Evolutionary conservation across 2,329 filamentous ascomycete genomes (phyloP), one percentile per base, ranked within the genome.

Genomic region (Amauroascus verrucosus): DNA sequence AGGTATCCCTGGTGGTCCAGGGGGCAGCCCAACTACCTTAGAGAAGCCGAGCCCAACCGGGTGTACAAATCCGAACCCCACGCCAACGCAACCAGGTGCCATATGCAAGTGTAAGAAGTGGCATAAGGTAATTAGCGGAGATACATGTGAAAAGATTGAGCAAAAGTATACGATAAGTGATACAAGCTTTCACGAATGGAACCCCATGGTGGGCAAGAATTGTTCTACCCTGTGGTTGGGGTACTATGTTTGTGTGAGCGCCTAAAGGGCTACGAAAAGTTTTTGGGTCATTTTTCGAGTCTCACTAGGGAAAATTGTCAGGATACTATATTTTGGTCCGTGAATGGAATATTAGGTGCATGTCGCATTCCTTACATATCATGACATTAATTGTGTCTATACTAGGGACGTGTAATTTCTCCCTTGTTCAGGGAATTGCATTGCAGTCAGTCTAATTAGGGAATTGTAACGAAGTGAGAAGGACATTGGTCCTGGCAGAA

Each of bases 61-160:
- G 7, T 41, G n/a, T 9, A 20, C 47, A n/a, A 26, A n/a, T n/a
- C n/a, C 24, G 1, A 20, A 28, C 6, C 53, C 22, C 46, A 57
- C 51, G 16, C 59, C 26, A 3, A 56, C 46, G 40, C 59, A 58
- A 52, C 55, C 55, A 14, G 60, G 59, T 1, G 59, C 62, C 7
- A 54, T 58, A 4, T 24, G 43, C 6, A 60, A 56, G 6, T 68
- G 65, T 48, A 58, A 56, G 6, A 49, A 54, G 6, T 67, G 57
- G 33, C 60, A 67, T 46, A 20, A 56, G 5, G 64, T 64, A 3
- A 14, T 20, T 4, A 44, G 37, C 1, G 63, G 61, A 3, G 60
- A 65, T 24, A 59, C 43, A 1, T 65, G 62, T 38, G 53, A 53
- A 22, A 54, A 48, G 2, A 63, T 65, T 32, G 55, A 58, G 44